Conservation (phyloP, 768 basidiomycete genomes). For the Xerocomus spinulosus region DNA sequence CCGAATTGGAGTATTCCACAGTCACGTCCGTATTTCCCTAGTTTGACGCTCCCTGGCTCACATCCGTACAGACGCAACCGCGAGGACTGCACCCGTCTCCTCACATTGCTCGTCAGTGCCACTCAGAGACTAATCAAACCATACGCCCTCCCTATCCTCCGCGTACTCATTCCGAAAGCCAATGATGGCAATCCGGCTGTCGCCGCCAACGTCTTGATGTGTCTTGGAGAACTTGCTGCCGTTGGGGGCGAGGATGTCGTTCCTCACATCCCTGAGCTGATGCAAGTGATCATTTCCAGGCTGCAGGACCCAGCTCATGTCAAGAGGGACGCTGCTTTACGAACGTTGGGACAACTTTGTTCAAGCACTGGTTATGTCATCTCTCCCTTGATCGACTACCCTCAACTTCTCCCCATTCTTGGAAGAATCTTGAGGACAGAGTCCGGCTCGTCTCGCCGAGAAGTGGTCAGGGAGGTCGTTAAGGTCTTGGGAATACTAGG, state of each 20-base stretch:
- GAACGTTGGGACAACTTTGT: conserved; percentile 92
- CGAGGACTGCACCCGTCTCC: conserved; percentile 88
- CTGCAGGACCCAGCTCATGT: conserved; percentile 84
- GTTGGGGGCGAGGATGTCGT: conserved; percentile 92
- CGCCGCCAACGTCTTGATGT: conserved; percentile 88
- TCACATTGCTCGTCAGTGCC: conserved; percentile 85
- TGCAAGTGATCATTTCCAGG: conserved; percentile 84
- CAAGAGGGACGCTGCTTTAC: conserved; percentile 91
- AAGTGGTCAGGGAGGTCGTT: conserved; percentile 91
- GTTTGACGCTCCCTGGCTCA: not conserved
- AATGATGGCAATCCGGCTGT: conserved; percentile 82
- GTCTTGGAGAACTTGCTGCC: conserved; percentile 88
- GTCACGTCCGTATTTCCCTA: conserved; percentile 55
- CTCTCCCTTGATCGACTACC: conserved; percentile 84
- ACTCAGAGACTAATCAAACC: conserved; percentile 94
- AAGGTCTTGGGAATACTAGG: conserved; percentile 95
- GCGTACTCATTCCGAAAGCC: conserved; percentile 86
- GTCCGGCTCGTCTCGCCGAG: conserved; percentile 65
- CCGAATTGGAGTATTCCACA: conserved; percentile 94
- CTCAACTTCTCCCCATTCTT: conserved; percentile 81
- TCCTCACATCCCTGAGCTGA: conserved; percentile 78
- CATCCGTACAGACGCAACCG: conserved; percentile 59
- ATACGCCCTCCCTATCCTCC: conserved; percentile 92
- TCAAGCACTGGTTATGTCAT: conserved; percentile 96
- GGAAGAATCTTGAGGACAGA: conserved; percentile 86